phyloP scores from a whole-genome alignment of 2,329 filamentous ascomycete species.

The Calonectria pauciramosa region DNA sequence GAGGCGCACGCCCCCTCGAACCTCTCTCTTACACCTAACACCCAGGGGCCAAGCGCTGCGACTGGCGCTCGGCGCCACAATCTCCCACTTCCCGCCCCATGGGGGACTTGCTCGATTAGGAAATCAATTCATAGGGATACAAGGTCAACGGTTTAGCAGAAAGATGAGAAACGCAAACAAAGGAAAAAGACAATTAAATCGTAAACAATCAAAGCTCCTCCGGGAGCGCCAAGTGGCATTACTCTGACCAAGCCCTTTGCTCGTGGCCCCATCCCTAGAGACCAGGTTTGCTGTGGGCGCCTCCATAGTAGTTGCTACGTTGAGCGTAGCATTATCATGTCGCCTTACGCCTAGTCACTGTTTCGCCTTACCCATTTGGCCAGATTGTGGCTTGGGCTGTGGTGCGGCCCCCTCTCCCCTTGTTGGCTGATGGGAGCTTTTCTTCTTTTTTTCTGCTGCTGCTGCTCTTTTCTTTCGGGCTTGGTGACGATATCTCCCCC shows the following conservation, averaged over 20 bases:
- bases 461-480: background rate
- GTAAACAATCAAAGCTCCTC: slow-evolving; percentile 19
- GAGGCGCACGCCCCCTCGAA: background rate
- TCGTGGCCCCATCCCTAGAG: slow-evolving; percentile 28
- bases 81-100: slow-evolving; percentile 20
- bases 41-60: slow-evolving; percentile 8
- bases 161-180: background rate
- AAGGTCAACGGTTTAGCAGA: background rate
- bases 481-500: slow-evolving; percentile 19
- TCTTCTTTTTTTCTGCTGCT: background rate
- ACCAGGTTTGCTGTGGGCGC: slow-evolving; percentile 32
- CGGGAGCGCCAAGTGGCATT: slow-evolving; percentile 20
- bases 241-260: slow-evolving; percentile 14
- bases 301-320: slow-evolving; percentile 9
- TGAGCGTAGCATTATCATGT: slow-evolving; percentile 19
- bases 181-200: slow-evolving; percentile 3
- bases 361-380: background rate
- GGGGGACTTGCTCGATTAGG: slow-evolving; percentile 15
- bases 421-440: background rate
- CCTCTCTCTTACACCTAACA: background rate
- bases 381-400: slow-evolving; percentile 1
- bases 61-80: slow-evolving; percentile 9
- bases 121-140: slow-evolving; percentile 2
- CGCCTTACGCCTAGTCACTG: slow-evolving; percentile 1
- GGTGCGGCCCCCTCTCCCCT: background rate